Evolutionary conservation across 2,329 filamentous ascomycete species (phyloP).

Genomic region (Aureobasidium lini): DNA sequence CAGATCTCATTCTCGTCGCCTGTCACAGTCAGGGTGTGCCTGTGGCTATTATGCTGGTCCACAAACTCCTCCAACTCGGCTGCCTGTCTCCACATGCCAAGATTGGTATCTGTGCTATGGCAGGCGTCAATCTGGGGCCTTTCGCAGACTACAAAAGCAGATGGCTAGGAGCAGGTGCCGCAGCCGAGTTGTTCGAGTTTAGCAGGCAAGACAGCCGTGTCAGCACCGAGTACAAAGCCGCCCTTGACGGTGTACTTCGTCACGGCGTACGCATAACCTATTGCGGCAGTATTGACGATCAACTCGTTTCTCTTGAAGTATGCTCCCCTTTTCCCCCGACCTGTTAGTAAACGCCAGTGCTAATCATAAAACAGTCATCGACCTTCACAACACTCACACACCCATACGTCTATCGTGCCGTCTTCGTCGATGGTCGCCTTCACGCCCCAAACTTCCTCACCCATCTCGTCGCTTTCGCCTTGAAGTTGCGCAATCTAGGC

Average conservation of each 20-base stretch:
- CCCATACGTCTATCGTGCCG: constrained; percentile 90
- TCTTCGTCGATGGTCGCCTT: constrained; percentile 87
- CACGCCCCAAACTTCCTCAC: constrained; percentile 92
- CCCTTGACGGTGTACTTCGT: constrained; percentile 65
- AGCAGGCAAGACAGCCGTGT: constrained; percentile 72
- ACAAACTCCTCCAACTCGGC: constrained; percentile 85
- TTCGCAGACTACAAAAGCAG: constrained; percentile 88
- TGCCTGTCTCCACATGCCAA: constrained; percentile 63
- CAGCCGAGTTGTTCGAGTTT: constrained; percentile 94
- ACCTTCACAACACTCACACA: constrained; percentile 79
- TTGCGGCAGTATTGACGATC: constrained; percentile 92
- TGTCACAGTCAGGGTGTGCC: constrained; percentile 96
- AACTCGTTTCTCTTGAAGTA: constrained; percentile 86
- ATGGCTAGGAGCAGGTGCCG: constrained; percentile 72
- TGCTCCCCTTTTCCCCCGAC: constrained; percentile 17
- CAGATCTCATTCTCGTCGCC: constrained; percentile 85
- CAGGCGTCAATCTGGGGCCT: constrained; percentile 86
- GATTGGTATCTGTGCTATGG: constrained; percentile 82
- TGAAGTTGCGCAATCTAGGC: constrained; percentile 90
- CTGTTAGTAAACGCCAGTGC: no score
- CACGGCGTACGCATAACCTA: constrained; percentile 80
- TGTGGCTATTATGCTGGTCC: constrained; percentile 83
- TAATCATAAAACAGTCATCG: constrained; percentile 51
- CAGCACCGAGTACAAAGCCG: constrained; percentile 70
- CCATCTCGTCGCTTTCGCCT: constrained; percentile 82